A percentile compares a stretch with the other conserved stretches of the same genome.
Evolutionary conservation across 2,329 filamentous ascomycete species (phyloP).

Genomic region (Achaetomium macrosporum): DNA sequence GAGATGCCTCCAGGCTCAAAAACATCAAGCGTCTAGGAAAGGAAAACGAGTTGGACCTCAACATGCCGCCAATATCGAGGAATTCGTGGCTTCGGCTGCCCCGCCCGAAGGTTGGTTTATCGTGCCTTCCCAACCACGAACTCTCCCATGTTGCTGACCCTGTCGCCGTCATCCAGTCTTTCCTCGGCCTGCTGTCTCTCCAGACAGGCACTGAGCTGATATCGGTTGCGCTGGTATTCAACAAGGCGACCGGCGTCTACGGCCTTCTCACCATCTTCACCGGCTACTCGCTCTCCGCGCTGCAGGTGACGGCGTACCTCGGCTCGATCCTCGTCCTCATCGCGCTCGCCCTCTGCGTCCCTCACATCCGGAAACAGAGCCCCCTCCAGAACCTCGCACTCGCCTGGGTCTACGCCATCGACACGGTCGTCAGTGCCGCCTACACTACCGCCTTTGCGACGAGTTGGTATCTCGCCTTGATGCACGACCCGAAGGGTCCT

Average conservation of each 20-base stretch:
- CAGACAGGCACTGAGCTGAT: slow-evolving; percentile 83
- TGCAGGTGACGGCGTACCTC: slow-evolving; percentile 87
- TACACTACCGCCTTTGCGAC: slow-evolving; percentile 80
- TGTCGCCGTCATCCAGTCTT: slow-evolving; percentile 50
- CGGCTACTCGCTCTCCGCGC: slow-evolving; percentile 72
- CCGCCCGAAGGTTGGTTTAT: slow-evolving; percentile 26
- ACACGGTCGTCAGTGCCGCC: slow-evolving; percentile 72
- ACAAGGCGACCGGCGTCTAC: slow-evolving; percentile 88
- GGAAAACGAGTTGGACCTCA: neutral
- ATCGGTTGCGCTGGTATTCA: slow-evolving; percentile 75
- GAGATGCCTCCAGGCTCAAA: neutral
- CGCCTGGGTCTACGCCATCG: slow-evolving; percentile 79
- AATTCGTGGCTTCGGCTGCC: slow-evolving; percentile 26
- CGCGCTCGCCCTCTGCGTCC: slow-evolving; percentile 63
- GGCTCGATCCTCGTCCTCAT: slow-evolving; percentile 72
- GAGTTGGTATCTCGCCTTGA: slow-evolving; percentile 65
- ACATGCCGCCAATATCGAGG: slow-evolving; percentile 8
- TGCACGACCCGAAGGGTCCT: slow-evolving; percentile 16
- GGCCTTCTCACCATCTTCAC: slow-evolving; percentile 84
- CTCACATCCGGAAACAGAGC: slow-evolving; percentile 71
- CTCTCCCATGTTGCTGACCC: neutral
- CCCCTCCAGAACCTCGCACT: slow-evolving; percentile 75
- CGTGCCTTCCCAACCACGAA: neutral
- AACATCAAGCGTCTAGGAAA: neutral
- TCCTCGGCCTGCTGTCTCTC: slow-evolving; percentile 79